A percentile compares a stretch with the other conserved stretches of the same genome.
phyloP scores from a whole-genome alignment of 306 rosid species.

The Prunus kanzakura region DNA sequence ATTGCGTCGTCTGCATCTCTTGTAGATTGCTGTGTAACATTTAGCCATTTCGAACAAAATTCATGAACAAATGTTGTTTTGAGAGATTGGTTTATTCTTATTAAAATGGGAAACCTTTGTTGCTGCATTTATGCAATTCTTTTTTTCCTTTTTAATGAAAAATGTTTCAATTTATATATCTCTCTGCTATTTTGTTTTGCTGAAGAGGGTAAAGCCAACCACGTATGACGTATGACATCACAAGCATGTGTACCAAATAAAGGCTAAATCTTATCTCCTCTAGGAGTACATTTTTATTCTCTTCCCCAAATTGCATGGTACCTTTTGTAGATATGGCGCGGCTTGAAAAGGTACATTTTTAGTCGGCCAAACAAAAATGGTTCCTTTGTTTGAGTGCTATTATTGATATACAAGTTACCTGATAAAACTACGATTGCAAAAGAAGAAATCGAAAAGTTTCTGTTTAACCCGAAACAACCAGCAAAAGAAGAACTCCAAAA shows the following conservation, averaged over 20 bases:
- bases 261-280: background rate
- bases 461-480: too few species aligned
- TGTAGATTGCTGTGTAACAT: slow-evolving; percentile 41
- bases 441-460: too few species aligned
- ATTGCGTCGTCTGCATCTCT: slow-evolving; percentile 23
- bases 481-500: too few species aligned
- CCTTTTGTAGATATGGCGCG: background rate
- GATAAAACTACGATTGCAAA: too few species aligned
- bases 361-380: background rate
- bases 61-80: slow-evolving; percentile 14
- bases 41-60: slow-evolving; percentile 35
- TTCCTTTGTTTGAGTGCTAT: too few species aligned
- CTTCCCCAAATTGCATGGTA: background rate
- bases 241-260: background rate
- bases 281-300: background rate
- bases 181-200: background rate
- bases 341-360: background rate
- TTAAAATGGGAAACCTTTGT: slow-evolving; percentile 4
- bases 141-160: background rate
- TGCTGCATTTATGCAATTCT: background rate
- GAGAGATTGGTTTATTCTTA: slow-evolving; percentile 23
- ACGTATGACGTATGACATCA: background rate
- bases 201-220: background rate
- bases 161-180: background rate
- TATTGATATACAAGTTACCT: too few species aligned